Conservation (phyloP, 1,284 basidiomycete species). For the Moniliophthora roreri region DNA sequence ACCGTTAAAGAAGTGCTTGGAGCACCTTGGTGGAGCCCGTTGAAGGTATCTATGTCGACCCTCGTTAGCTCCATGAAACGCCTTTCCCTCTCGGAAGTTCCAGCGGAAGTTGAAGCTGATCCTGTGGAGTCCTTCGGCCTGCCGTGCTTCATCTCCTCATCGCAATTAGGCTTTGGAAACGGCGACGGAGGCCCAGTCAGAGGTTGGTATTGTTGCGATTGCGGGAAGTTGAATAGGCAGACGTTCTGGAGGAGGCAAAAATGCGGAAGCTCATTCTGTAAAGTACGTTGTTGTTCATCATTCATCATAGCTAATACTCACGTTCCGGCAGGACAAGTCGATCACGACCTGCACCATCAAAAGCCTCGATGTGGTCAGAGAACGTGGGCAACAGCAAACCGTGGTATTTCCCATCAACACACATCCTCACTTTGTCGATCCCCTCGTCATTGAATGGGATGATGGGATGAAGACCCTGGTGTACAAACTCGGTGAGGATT, state of each 20-base stretch:
- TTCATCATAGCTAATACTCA: background rate
- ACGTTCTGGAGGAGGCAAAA: constrained; percentile 35
- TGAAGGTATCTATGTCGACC: background rate
- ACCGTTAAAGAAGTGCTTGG: constrained; percentile 1
- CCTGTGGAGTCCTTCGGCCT: too few relatives aligned
- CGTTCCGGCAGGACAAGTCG: constrained; percentile 21
- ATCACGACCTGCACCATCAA: constrained; percentile 9
- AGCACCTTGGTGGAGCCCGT: constrained; percentile 10
- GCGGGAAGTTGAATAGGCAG: constrained; percentile 43
- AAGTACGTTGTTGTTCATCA: constrained; percentile 27
- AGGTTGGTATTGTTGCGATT: constrained; percentile 41
- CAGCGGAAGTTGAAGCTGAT: too few relatives aligned
- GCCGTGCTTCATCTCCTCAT: constrained; percentile 19
- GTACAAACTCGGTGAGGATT: constrained; percentile 21
- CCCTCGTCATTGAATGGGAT: constrained; percentile 24
- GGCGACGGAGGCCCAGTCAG: constrained; percentile 20
- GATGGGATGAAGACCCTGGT: constrained; percentile 36
- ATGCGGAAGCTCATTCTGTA: constrained; percentile 35
- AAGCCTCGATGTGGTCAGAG: constrained; percentile 28
- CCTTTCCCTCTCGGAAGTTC: too few relatives aligned
- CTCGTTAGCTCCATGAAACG: background rate
- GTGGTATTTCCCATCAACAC: constrained; percentile 31
- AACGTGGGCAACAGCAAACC: constrained; percentile 31
- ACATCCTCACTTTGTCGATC: constrained; percentile 23
- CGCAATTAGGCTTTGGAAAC: constrained; percentile 21